Evolutionary conservation across 176 grass and related monocot species (phyloP), one percentile per base, ranked within the genome.

Genomic region (Olyra latifolia): DNA sequence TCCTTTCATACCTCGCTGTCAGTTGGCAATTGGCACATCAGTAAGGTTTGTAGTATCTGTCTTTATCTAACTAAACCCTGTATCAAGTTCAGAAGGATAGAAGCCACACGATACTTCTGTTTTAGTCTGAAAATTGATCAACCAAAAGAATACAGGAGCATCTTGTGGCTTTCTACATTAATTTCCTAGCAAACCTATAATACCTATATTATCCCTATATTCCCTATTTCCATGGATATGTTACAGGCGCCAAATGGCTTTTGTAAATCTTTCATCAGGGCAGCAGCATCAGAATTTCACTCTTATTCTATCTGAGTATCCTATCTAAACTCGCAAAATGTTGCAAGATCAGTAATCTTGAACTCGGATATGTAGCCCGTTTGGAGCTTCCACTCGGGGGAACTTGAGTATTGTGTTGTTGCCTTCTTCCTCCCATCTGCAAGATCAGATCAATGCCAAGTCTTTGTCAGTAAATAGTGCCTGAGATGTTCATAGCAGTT

Each of bases 351-450:
- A 87, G 72, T 84, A 74, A 72, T 91, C 84, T 71, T 88, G 79
- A 71, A 98, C 88, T 61, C 61, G 84, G 61, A 95, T 95, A 29
- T 91, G 90, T 54, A 98, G 86, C 45, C 96, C 96, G 5, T 98
- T 91, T 54, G 96, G 88, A 89, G 96, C 96, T 70, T 92, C 77
- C 44, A 98, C 96, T 69, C 96, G 84, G 6, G 92, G 96, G 79
- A 98, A 98, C 84, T 83, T 93, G 61, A 92, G 66, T 88, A 98
- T 98, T 12, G 58, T 77, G 57, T 95, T 87, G 54, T 48, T 82
- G 47, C 92, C 92, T 35, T 93, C 84, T 75, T 98, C 96, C 74
- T 95, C 78, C 96, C 96, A 98, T 91, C 96, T 98, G 74, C 47
- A 82, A 86, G n/a, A 62, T 42, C 72, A 81, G 39, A 49, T 19